Conservation (phyloP, 345 rosid genomes). For the Brassica incana region DNA sequence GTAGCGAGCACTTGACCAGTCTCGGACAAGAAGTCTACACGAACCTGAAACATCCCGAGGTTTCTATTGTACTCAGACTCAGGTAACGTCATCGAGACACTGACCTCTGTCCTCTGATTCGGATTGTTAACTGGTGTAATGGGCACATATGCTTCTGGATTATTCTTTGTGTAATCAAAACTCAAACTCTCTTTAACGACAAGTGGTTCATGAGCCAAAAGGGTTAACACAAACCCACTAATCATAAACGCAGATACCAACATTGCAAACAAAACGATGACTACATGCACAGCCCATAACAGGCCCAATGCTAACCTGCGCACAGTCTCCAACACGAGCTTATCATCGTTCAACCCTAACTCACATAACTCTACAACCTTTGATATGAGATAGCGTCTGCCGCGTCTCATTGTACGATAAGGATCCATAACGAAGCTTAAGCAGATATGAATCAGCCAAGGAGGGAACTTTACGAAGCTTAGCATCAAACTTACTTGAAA, state of each 20-base stretch:
- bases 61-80: constrained; percentile 75
- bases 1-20: constrained; percentile 58
- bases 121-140: background rate
- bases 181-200: constrained; percentile 53
- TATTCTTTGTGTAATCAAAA: constrained; percentile 44
- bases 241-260: constrained; percentile 51
- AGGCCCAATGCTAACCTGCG: constrained; percentile 57
- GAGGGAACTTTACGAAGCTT: constrained; percentile 49
- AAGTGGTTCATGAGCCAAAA: constrained; percentile 62
- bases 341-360: constrained; percentile 45
- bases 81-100: constrained; percentile 48
- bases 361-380: constrained; percentile 37
- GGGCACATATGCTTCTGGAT: constrained; percentile 69
- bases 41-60: constrained; percentile 85
- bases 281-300: constrained; percentile 64
- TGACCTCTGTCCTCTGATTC: constrained; percentile 20
- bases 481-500: constrained; percentile 60
- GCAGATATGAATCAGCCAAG: constrained; percentile 39
- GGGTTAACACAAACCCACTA: constrained; percentile 54
- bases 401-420: constrained; percentile 45
- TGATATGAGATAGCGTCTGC: constrained; percentile 37
- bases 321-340: constrained; percentile 44
- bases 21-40: constrained; percentile 63
- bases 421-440: constrained; percentile 56
- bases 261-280: constrained; percentile 55